phyloP scores from a whole-genome alignment of 164 flowering plant species.

The Macadamia tetraphylla region DNA sequence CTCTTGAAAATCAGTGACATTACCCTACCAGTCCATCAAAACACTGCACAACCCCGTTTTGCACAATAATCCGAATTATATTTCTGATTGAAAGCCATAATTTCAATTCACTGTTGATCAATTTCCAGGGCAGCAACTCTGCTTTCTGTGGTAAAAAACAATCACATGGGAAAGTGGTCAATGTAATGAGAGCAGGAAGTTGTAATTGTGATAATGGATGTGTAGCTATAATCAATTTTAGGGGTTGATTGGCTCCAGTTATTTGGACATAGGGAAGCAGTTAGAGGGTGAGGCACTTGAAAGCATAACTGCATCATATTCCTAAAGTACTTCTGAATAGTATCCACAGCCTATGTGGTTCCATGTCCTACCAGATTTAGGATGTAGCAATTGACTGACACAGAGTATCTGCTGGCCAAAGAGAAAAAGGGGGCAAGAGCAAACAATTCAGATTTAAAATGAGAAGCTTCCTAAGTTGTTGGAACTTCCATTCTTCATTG shows the following conservation, averaged over 20 bases:
- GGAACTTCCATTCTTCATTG: no score
- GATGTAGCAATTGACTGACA: constrained; percentile 63
- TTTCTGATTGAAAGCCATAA: constrained; percentile 40
- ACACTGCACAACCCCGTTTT: constrained; percentile 57
- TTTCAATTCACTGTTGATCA: constrained; percentile 44
- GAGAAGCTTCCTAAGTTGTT: not conserved
- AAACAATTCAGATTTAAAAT: not conserved
- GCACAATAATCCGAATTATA: constrained; percentile 53
- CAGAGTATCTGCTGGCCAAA: constrained; percentile 50
- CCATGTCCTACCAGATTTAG: constrained; percentile 50
- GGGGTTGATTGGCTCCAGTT: constrained; percentile 76
- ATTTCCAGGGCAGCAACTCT: constrained; percentile 21
- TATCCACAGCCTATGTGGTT: constrained; percentile 56
- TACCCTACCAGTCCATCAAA: constrained; percentile 57
- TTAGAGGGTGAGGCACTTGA: constrained; percentile 33
- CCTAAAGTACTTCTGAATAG: constrained; percentile 65
- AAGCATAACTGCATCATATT: constrained; percentile 62
- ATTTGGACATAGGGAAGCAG: constrained; percentile 37
- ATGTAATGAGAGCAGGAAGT: constrained; percentile 19
- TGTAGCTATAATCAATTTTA: constrained; percentile 40
- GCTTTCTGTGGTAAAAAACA: constrained; percentile 42
- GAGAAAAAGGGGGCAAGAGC: not conserved
- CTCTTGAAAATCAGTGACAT: constrained; percentile 30
- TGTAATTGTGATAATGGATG: constrained; percentile 13
- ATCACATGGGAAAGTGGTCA: constrained; percentile 23